Conservation (phyloP, 768 basidiomycete species). For the Suillus fuscotomentosus region DNA sequence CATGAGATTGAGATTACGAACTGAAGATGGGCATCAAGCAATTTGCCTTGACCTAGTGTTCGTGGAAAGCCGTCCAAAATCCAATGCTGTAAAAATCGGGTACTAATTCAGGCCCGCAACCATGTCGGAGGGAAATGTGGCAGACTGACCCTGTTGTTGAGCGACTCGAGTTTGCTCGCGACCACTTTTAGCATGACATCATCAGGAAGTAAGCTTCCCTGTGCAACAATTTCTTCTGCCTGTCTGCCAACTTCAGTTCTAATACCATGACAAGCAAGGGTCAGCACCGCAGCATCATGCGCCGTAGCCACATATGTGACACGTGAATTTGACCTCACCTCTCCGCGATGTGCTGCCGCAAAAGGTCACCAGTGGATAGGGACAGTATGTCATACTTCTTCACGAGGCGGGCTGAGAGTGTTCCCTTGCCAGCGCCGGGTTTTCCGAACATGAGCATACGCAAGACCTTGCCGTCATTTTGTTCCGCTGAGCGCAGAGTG, state of each 20-base stretch:
- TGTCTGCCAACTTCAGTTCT: constrained; percentile 70
- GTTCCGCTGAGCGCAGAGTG: constrained; percentile 27
- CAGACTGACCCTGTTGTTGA: constrained; percentile 61
- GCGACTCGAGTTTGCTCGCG: constrained; percentile 62
- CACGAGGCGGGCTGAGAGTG: constrained; percentile 70
- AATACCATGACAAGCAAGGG: background rate
- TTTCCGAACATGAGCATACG: constrained; percentile 61
- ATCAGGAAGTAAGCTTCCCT: constrained; percentile 76
- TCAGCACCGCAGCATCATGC: background rate
- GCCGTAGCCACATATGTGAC: background rate
- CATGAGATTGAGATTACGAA: constrained; percentile 30
- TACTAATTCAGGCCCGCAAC: background rate
- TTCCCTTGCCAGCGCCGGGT: constrained; percentile 82
- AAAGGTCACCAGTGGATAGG: constrained; percentile 81
- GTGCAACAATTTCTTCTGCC: constrained; percentile 78
- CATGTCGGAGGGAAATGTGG: background rate
- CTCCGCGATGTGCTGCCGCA: constrained; percentile 81
- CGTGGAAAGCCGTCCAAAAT: constrained; percentile 92
- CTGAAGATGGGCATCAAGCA: constrained; percentile 77
- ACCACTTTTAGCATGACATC: constrained; percentile 79
- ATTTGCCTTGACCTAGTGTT: constrained; percentile 78
- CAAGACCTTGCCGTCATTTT: constrained; percentile 27
- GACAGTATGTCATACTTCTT: constrained; percentile 78
- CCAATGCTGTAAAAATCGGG: constrained; percentile 62
- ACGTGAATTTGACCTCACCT: constrained; percentile 33